A percentile compares a stretch with the other conserved stretches of the same genome.
Conservation (phyloP, 129 eudicot genomes). For the Chrysanthemum lavandulifolium region DNA sequence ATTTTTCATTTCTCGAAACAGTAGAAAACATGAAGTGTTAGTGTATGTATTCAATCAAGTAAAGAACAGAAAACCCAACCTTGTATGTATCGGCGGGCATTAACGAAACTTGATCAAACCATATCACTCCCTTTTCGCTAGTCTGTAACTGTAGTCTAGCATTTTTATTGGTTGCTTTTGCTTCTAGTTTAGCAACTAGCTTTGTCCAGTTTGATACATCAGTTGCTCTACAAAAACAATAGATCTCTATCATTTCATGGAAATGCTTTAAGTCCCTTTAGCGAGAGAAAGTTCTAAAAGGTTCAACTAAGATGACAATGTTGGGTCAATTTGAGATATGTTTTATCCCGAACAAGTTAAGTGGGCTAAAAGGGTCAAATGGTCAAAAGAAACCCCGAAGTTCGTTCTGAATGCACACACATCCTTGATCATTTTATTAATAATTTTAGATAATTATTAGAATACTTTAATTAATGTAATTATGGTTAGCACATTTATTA, state of each 20-base stretch:
- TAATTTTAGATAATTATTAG: too few species aligned
- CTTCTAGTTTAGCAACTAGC: slow-evolving; percentile 53
- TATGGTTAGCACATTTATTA: too few species aligned
- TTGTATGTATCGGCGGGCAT: slow-evolving; percentile 91
- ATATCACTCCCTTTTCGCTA: slow-evolving; percentile 65
- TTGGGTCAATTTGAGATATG: neutral
- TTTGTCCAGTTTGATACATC: slow-evolving; percentile 76
- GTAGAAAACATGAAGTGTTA: slow-evolving; percentile 6
- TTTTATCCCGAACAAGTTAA: too few species aligned
- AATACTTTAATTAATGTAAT: too few species aligned
- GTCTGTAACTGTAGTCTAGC: slow-evolving; percentile 67
- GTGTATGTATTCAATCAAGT: neutral
- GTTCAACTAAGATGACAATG: slow-evolving; percentile 7
- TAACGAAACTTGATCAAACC: slow-evolving; percentile 97
- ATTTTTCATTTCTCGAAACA: neutral
- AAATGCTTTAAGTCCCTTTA: neutral
- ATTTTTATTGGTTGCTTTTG: slow-evolving; percentile 55
- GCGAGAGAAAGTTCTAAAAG: neutral
- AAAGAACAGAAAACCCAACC: slow-evolving; percentile 34
- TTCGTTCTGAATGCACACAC: neutral
- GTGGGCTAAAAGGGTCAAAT: too few species aligned
- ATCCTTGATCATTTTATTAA: too few species aligned
- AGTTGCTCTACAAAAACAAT: slow-evolving; percentile 45
- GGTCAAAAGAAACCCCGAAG: neutral
- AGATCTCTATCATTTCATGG: neutral